A percentile compares a stretch with the other conserved stretches of the same genome.
These are phyloP conservation scores for Heliosperma pusillum DNA, from an alignment of 148 eudicot genomes.

Conservation along the genomic window DNA sequence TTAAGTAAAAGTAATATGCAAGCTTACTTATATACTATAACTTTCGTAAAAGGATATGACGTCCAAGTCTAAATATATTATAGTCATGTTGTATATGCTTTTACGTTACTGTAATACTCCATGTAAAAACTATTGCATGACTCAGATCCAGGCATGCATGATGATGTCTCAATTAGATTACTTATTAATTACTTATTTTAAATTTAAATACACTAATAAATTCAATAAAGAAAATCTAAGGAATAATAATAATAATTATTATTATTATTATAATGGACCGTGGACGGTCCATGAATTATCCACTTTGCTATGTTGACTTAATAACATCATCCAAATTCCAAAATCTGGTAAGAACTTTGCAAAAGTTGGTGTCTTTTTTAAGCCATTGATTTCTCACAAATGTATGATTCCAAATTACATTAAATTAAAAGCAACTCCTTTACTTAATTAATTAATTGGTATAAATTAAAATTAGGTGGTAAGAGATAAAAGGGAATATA, in stretches of 20 bases:
- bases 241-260: no score
- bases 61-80: neutral
- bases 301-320: neutral
- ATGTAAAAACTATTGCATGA: neutral
- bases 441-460: no score
- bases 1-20: no score
- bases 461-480: neutral
- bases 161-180: neutral
- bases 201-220: no score
- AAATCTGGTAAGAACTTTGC: neutral
- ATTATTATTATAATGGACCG: no score
- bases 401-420: neutral
- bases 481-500: neutral
- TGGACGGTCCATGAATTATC: no score
- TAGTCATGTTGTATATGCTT: neutral
- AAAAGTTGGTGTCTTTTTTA: neutral
- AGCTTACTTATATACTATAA: no score
- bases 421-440: no score
- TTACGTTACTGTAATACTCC: neutral
- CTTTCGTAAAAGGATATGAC: neutral
- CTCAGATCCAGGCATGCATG: neutral
- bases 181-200: neutral
- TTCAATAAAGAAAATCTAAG: no score
- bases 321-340: slow-evolving; percentile 5
- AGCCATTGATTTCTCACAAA: neutral